Conservation (phyloP, 805 yeast species). For the Candida corydali region DNA sequence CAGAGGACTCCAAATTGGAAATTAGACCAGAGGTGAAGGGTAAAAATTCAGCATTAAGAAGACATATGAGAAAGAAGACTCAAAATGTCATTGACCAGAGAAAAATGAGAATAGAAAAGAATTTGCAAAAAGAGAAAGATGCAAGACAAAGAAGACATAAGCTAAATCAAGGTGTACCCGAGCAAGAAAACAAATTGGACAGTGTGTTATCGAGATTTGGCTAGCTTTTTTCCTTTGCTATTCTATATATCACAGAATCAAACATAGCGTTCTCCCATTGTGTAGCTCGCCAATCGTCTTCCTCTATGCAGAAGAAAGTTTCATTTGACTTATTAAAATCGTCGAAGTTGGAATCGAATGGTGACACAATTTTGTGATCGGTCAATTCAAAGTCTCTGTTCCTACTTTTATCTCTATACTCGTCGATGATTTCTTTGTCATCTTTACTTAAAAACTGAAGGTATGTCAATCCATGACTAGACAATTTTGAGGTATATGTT, state of each 20-base stretch:
- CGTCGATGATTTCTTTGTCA: conserved; percentile 8
- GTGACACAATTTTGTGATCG: not conserved
- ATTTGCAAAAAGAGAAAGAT: conserved; percentile 69
- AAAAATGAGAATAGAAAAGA: conserved; percentile 68
- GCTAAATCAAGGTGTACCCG: conserved; percentile 42
- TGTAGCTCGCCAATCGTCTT: conserved; percentile 14
- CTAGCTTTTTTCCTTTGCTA: conserved; percentile 14
- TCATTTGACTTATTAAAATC: not conserved
- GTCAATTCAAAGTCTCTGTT: conserved; percentile 3
- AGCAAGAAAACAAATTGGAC: conserved; percentile 50
- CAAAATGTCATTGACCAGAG: conserved; percentile 85
- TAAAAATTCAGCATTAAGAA: conserved; percentile 79
- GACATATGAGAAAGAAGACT: conserved; percentile 75
- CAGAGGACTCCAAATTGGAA: conserved; percentile 46
- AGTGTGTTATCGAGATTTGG: conserved; percentile 48
- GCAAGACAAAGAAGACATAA: conserved; percentile 52
- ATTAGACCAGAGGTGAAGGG: conserved; percentile 69
- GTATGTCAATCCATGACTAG: conserved; percentile 16
- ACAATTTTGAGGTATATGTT: conserved; percentile 16
- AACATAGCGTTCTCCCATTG: conserved; percentile 20
- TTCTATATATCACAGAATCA: conserved; percentile 14
- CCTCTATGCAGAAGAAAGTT: conserved; percentile 9
- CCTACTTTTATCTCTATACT: conserved; percentile 1
- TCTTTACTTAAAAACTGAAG: conserved; percentile 15
- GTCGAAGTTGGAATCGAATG: conserved; percentile 1